phyloP scores from a whole-genome alignment of 108 stramenopile species.

The Cyclotella atomus region DNA sequence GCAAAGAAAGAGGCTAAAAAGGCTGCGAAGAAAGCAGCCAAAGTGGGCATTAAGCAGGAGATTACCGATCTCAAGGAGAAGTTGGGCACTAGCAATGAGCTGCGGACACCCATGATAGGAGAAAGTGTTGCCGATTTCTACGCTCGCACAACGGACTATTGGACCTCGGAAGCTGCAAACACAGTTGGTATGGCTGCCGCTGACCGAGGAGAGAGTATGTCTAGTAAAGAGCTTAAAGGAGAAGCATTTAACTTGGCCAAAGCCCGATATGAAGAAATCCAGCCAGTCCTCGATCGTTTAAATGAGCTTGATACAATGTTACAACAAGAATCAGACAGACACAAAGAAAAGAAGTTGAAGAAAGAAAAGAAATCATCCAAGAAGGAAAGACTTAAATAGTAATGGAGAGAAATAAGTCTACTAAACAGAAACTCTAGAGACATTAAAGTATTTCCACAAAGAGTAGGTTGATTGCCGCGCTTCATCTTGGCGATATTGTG shows the following conservation, averaged over 20 bases:
- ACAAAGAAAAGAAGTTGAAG: slow-evolving; percentile 35
- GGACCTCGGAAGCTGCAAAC: slow-evolving; percentile 59
- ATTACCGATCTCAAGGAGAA: slow-evolving; percentile 69
- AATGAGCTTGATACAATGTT: slow-evolving; percentile 56
- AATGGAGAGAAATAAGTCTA: not conserved
- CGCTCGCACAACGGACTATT: slow-evolving; percentile 74
- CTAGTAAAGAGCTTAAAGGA: slow-evolving; percentile 79
- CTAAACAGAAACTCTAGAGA: not conserved
- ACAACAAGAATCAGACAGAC: slow-evolving; percentile 42
- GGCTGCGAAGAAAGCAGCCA: slow-evolving; percentile 46
- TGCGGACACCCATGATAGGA: slow-evolving; percentile 64
- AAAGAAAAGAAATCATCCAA: slow-evolving; percentile 48
- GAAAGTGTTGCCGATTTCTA: slow-evolving; percentile 88
- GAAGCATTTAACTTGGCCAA: slow-evolving; percentile 79
- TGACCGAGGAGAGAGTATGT: slow-evolving; percentile 48
- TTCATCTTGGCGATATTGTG: too few species aligned
- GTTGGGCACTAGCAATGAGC: slow-evolving; percentile 49
- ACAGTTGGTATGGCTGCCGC: slow-evolving; percentile 19
- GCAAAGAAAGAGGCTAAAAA: slow-evolving; percentile 16
- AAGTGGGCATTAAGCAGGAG: slow-evolving; percentile 66
- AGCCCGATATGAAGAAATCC: slow-evolving; percentile 67
- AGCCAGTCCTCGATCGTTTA: slow-evolving; percentile 64
- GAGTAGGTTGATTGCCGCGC: too few species aligned
- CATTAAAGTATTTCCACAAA: not conserved
- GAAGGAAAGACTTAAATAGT: slow-evolving; percentile 18